Base-by-base conservation (phyloP, 2,329 filamentous ascomycete genomes). In the Phaeomoniella chlamydospora region DNA sequence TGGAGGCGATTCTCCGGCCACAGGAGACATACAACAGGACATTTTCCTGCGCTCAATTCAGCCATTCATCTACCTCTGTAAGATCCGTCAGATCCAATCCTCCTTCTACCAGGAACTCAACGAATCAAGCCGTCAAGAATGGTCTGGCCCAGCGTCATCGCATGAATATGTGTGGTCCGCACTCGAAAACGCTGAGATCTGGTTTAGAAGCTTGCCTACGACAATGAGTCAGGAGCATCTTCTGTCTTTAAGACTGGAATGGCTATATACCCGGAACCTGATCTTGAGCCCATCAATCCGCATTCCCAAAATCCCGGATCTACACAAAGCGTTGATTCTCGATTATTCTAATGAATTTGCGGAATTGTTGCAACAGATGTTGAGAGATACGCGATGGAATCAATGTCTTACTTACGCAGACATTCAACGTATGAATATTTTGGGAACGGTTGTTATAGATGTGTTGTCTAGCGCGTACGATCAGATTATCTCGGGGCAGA, bases 191-290 rank as follows among this genome's bases (percentile, higher is more conserved):
- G 78, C 75, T 70, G 37, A 72, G 76, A 49, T 58, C 17, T 96
- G 88, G 88, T 79, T 77, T 40, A 74, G 85, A 22, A 71, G 72
- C n/a, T 70, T 93, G 10, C 81, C 85, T 0, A 60, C 66, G 26
- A 70, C 68, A 2, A 68, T 82, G 0, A 70, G 80, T 0, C 61
- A 69, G 0, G 69, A 72, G 16, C 77, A 87, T 43, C 72, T 77
- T 29, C 72, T 80, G 33, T 74, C 87, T 44, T 92, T 94, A 50
- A 80, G 90, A 43, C 72, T 94, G 12, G 90, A 98, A 52, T 60
- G 92, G 30, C 72, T 88, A 33, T 96, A 94, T 61, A 92, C 84
- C 50, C 90, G 85, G 47, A 80, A 94, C 15, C 85, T 94, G 54
- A 82, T 88, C 39, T 70, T 94, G 5, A 85, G 85, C 1, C 84